phyloP scores from a whole-genome alignment of 2,329 filamentous ascomycete genomes.

The Alternaria arbusti region DNA sequence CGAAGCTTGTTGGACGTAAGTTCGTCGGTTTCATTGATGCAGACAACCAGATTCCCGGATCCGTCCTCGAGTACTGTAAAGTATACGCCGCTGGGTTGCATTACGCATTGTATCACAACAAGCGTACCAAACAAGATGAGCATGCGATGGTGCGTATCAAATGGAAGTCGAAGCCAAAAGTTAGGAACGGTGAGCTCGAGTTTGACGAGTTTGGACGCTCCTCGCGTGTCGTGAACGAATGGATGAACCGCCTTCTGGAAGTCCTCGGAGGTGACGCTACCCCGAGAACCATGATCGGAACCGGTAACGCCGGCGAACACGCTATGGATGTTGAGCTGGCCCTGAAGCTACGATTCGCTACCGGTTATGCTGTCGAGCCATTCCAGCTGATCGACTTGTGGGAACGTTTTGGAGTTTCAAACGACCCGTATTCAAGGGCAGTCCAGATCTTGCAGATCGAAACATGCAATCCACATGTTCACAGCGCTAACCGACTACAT shows the following conservation, averaged over 20 bases:
- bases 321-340: slow-evolving; percentile 22
- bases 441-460: slow-evolving; percentile 19
- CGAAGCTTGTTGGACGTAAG: slow-evolving; percentile 11
- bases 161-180: slow-evolving; percentile 25
- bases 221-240: slow-evolving; percentile 20
- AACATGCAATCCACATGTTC: slow-evolving; percentile 22
- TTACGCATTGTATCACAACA: slow-evolving; percentile 6
- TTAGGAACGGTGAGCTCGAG: slow-evolving; percentile 11
- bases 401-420: slow-evolving; percentile 6
- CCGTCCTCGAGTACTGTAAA: slow-evolving; percentile 27
- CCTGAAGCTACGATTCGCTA: slow-evolving; percentile 19
- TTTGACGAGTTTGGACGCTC: slow-evolving; percentile 17
- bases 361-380: slow-evolving; percentile 22
- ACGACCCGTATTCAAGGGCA: background rate
- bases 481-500: slow-evolving; percentile 15
- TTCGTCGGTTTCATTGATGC: slow-evolving; percentile 25
- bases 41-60: slow-evolving; percentile 21
- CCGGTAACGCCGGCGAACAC: slow-evolving; percentile 25
- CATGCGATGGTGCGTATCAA: slow-evolving; percentile 26
- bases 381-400: slow-evolving; percentile 19
- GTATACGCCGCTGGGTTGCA: slow-evolving; percentile 21
- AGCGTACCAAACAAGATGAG: background rate
- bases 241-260: slow-evolving; percentile 17
- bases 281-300: slow-evolving; percentile 1
- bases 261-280: background rate